These are phyloP conservation scores for Fusarium verticillioides DNA, from an alignment of 2,329 filamentous ascomycete genomes.

Conservation along the genomic window DNA sequence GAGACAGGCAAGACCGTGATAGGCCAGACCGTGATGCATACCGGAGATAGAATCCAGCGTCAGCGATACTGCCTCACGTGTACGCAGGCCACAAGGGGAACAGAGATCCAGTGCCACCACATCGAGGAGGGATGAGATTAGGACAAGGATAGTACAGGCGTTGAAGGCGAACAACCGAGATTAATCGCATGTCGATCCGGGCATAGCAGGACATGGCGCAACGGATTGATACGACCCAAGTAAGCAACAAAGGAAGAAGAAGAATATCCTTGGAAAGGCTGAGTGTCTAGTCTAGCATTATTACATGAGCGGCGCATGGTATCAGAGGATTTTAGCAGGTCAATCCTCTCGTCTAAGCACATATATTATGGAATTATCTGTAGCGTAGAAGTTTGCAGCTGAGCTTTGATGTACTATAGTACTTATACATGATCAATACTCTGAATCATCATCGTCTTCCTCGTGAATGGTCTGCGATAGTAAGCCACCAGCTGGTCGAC, in stretches of 20 bases:
- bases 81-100: not conserved
- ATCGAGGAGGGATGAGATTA: conserved; percentile 2
- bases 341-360: conserved; percentile 8
- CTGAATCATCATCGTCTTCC: conserved; percentile 74
- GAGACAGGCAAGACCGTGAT: conserved; percentile 60
- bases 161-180: conserved; percentile 16
- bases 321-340: not conserved
- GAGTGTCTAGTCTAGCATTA: conserved; percentile 21
- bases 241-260: not conserved
- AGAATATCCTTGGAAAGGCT: conserved; percentile 17
- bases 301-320: conserved; percentile 16
- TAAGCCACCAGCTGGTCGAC: conserved; percentile 60
- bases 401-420: not conserved
- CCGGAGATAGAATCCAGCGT: conserved; percentile 55
- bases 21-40: conserved; percentile 62
- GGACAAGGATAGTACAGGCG: conserved; percentile 21
- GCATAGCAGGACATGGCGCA: conserved; percentile 30
- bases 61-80: not conserved
- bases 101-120: not conserved
- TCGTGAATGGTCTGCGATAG: conserved; percentile 76
- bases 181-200: conserved; percentile 22
- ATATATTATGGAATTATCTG: conserved; percentile 18
- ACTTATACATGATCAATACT: conserved; percentile 39
- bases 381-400: conserved; percentile 9
- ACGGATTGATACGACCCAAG: conserved; percentile 23